Percentiles rank a stretch among this genome's conserved stretches.
Conservation (phyloP, 805 yeast genomes). For the Zygosaccharomyces bailii region DNA sequence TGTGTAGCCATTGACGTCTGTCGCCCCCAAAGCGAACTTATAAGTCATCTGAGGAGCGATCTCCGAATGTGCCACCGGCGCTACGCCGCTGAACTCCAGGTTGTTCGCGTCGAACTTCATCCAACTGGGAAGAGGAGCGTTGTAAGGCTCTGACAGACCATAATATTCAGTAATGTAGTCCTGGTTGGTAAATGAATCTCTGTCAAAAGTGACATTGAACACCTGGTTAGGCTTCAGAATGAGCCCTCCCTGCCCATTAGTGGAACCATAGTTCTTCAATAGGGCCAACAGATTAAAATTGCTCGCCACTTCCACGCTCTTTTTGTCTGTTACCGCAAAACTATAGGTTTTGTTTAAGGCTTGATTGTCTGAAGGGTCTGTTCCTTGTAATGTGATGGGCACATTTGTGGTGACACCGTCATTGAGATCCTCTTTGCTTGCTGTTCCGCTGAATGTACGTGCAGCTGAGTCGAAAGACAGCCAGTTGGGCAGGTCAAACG, state of each 20-base stretch:
- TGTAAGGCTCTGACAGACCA: slow-evolving; percentile 68
- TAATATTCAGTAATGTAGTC: slow-evolving; percentile 58
- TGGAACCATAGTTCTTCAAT: slow-evolving; percentile 61
- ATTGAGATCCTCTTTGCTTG: slow-evolving; percentile 34
- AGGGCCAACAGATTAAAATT: slow-evolving; percentile 42
- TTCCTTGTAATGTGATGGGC: slow-evolving; percentile 56
- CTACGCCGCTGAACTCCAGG: slow-evolving; percentile 76
- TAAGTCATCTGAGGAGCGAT: slow-evolving; percentile 84
- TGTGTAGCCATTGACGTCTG: slow-evolving; percentile 72
- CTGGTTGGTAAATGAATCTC: slow-evolving; percentile 55
- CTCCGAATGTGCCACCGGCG: slow-evolving; percentile 79
- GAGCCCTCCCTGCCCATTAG: slow-evolving; percentile 72
- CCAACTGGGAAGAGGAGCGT: slow-evolving; percentile 93
- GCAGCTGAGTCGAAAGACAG: slow-evolving; percentile 60
- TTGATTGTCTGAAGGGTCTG: slow-evolving; percentile 51
- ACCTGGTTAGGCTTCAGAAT: slow-evolving; percentile 67
- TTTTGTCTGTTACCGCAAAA: slow-evolving; percentile 55
- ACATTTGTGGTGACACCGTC: slow-evolving; percentile 46
- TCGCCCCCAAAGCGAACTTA: slow-evolving; percentile 68
- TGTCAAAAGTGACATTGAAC: slow-evolving; percentile 63
- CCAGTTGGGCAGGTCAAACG: slow-evolving; percentile 70
- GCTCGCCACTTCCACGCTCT: slow-evolving; percentile 47
- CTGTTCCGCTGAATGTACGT: slow-evolving; percentile 68
- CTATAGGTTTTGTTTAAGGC: slow-evolving; percentile 48
- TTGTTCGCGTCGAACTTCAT: slow-evolving; percentile 58